These are phyloP conservation scores for Cryphonectria japonica DNA, from an alignment of 2,329 filamentous ascomycete species.

Conservation along the genomic window DNA sequence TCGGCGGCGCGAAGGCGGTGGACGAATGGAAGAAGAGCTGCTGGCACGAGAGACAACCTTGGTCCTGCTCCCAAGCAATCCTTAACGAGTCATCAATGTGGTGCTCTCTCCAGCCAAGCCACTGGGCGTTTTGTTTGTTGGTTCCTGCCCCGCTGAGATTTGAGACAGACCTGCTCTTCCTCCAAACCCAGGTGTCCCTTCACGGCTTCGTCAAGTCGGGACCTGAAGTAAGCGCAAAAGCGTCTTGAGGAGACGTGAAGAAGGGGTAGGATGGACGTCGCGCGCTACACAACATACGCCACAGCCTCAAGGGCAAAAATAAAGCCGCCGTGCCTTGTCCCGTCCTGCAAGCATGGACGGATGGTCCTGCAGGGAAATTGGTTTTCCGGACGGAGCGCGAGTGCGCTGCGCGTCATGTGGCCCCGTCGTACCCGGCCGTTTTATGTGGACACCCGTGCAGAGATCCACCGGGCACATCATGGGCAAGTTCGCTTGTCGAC, in stretches of 20 bases:
- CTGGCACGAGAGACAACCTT: background rate
- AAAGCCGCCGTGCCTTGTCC: conserved; percentile 2
- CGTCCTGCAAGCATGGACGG: background rate
- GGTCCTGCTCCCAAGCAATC: background rate
- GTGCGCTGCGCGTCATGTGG: conserved; percentile 17
- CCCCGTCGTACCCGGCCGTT: conserved; percentile 15
- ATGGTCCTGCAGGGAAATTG: background rate
- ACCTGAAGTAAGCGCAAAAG: background rate
- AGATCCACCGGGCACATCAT: conserved; percentile 25
- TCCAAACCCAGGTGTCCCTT: background rate
- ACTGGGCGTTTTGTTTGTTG: background rate
- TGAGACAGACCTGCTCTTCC: background rate
- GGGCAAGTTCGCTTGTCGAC: conserved; percentile 23
- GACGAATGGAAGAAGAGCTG: background rate
- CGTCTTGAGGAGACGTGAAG: background rate
- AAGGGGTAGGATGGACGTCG: too few relatives aligned
- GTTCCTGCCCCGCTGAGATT: background rate
- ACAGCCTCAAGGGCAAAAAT: background rate
- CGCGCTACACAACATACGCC: background rate
- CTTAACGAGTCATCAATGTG: background rate
- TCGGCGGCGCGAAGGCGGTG: background rate
- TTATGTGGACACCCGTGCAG: conserved; percentile 20
- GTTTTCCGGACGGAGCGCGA: conserved; percentile 13
- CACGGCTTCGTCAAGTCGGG: background rate
- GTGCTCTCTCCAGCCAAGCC: background rate